phyloP scores from a whole-genome alignment of 2,329 filamentous ascomycete genomes.

The Apiospora hydei region DNA sequence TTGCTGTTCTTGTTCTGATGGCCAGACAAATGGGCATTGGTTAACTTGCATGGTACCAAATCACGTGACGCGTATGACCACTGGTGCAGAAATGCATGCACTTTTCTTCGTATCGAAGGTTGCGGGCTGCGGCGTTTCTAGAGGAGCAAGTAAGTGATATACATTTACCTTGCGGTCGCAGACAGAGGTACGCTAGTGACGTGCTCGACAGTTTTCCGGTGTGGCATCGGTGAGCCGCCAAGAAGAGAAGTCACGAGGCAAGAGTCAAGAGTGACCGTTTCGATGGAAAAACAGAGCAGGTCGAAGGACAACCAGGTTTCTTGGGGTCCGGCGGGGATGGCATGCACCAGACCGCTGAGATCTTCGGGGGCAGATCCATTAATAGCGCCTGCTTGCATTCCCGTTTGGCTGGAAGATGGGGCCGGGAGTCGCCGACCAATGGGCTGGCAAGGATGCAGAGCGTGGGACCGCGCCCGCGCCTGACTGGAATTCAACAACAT shows the following conservation, averaged over 20 bases:
- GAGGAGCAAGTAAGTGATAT: background rate
- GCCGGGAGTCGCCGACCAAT: slow-evolving; percentile 3
- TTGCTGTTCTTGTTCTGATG: background rate
- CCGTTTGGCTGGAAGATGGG: background rate
- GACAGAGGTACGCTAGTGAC: background rate
- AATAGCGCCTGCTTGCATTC: background rate
- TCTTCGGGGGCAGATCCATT: slow-evolving; percentile 1
- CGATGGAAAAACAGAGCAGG: background rate
- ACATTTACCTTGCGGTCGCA: background rate
- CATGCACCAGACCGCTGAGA: background rate
- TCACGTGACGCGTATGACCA: background rate
- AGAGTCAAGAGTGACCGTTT: background rate
- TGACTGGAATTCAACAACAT: background rate
- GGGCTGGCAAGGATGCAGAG: background rate
- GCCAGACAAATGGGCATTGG: background rate
- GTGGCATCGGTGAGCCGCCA: background rate
- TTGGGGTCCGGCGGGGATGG: background rate
- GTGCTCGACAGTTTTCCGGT: background rate
- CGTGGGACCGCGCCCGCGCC: background rate
- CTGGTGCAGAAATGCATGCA: background rate
- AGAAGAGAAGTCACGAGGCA: background rate
- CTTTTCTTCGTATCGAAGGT: background rate
- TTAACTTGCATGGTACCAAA: background rate
- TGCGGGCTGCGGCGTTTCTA: background rate
- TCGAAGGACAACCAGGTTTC: background rate